These are phyloP conservation scores for Holtermanniella nyarrowii DNA, from an alignment of 768 basidiomycete species.

Conservation along the genomic window DNA sequence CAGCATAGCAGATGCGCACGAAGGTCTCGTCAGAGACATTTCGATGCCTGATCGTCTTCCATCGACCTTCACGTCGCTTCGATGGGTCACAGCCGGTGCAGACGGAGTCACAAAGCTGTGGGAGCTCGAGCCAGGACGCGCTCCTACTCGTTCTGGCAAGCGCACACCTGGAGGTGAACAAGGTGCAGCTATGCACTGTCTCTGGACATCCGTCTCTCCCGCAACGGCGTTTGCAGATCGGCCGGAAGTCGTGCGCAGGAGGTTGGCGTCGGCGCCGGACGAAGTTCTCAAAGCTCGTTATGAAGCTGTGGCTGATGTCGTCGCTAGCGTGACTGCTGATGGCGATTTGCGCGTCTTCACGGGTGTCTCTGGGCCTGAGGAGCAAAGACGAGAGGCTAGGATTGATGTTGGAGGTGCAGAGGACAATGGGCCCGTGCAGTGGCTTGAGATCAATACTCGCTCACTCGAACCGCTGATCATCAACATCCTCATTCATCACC, in stretches of 20 bases:
- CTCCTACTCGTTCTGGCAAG: slow-evolving; percentile 7
- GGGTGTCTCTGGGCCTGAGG: neutral
- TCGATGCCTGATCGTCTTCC: slow-evolving; percentile 15
- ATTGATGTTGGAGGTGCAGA: slow-evolving; percentile 21
- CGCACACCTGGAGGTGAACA: slow-evolving; percentile 4
- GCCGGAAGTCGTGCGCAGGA: slow-evolving; percentile 20
- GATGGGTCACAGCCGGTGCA: slow-evolving; percentile 27
- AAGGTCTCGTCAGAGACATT: slow-evolving; percentile 17
- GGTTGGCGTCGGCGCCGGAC: slow-evolving; percentile 17
- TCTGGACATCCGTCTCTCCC: slow-evolving; percentile 13
- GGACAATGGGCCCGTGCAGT: slow-evolving; percentile 10
- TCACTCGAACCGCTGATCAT: slow-evolving; percentile 4
- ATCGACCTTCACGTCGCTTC: neutral
- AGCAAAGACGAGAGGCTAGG: slow-evolving; percentile 8
- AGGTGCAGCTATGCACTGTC: slow-evolving; percentile 10
- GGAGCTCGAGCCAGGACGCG: slow-evolving; percentile 9
- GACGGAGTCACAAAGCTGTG: slow-evolving; percentile 35
- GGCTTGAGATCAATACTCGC: slow-evolving; percentile 12
- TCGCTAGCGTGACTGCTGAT: slow-evolving; percentile 25
- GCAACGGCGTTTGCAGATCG: slow-evolving; percentile 8
- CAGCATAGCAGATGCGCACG: slow-evolving; percentile 14
- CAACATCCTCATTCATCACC: slow-evolving; percentile 2
- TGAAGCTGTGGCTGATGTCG: slow-evolving; percentile 10
- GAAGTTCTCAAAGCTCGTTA: slow-evolving; percentile 22
- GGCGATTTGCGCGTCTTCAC: slow-evolving; percentile 32